phyloP scores from a whole-genome alignment of 2,329 filamentous ascomycete genomes.

The Drechslera avenae region DNA sequence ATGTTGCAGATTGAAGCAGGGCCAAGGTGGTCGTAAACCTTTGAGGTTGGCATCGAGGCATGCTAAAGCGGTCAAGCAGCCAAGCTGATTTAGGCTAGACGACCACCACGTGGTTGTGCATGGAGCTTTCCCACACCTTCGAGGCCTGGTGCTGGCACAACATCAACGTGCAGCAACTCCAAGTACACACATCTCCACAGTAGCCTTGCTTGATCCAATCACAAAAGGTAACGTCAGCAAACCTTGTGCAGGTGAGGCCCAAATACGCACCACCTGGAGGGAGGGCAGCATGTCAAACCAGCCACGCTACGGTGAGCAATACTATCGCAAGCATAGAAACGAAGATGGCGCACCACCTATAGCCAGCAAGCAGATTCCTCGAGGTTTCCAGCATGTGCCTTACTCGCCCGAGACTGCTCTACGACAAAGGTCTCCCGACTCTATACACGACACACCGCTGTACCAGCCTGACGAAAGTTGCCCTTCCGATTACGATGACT shows the following conservation, averaged over 20 bases:
- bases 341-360: neutral
- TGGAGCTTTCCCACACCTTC: constrained; percentile 1
- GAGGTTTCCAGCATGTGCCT: constrained; percentile 1
- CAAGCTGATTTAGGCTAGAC: constrained; percentile 8
- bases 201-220: neutral
- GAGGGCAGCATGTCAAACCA: constrained; percentile 6
- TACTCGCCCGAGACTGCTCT: constrained; percentile 11
- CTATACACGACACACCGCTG: constrained; percentile 9
- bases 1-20: neutral
- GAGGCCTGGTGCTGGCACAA: constrained; percentile 1
- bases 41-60: neutral
- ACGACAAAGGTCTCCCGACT: constrained; percentile 2
- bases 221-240: constrained; percentile 3
- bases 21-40: neutral
- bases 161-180: constrained; percentile 4
- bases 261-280: neutral
- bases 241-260: neutral
- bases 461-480: neutral
- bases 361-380: neutral
- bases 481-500: neutral
- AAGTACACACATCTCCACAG: constrained; percentile 2
- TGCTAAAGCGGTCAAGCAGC: neutral
- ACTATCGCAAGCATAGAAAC: constrained; percentile 2
- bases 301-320: constrained; percentile 1
- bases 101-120: constrained; percentile 18